Evolutionary conservation across 2,329 filamentous ascomycete species (phyloP), one percentile per base, ranked within the genome.

Genomic region (Blastomyces silverae): DNA sequence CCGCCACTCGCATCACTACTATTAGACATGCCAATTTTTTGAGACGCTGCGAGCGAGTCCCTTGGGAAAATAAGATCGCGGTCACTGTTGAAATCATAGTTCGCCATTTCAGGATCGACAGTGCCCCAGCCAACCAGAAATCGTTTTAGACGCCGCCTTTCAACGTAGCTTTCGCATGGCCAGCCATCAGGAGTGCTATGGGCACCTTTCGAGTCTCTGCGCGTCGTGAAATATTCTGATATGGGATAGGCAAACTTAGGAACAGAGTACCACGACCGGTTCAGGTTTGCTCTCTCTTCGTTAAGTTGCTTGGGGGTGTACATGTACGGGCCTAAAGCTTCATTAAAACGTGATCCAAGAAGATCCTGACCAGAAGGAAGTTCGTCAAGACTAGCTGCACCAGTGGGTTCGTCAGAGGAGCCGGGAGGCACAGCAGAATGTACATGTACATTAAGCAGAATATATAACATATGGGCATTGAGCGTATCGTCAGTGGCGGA

Each of bases 401-500:
- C 72, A 0, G 81, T 78, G 2, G 79, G 76, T 2, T 75, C 72
- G 46, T 76, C 72, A 1, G 83, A 81, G 1, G 76, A 70, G 28
- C 75, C 72, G 6, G 74, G 70, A 15, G 79, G 75, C 8, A 79
- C 74, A 4, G 86, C 84, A 28, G 81, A 82, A 75, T 88, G 85
- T 7, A 89, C 70, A 75, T 88, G 85, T 7, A 89, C 70, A 71
- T 88, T 87, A 64, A 89, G 72, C 3, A 81, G 79, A 1, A 89
- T 68, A 67, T 81, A 82, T 1, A 80, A 74, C 10, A 85, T 74
- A 53, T 81, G 80, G 1, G 85, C 84, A 25, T 80, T 81, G 44
- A 87, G 74, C 6, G 83, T 83, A 44, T 82, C 83, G 44, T 81
- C 77, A 6, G 85, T 87, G 6, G 72, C 71, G 15, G 76, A 70